phyloP scores from a whole-genome alignment of 2,329 filamentous ascomycete species.

The Neurospora sp. region DNA sequence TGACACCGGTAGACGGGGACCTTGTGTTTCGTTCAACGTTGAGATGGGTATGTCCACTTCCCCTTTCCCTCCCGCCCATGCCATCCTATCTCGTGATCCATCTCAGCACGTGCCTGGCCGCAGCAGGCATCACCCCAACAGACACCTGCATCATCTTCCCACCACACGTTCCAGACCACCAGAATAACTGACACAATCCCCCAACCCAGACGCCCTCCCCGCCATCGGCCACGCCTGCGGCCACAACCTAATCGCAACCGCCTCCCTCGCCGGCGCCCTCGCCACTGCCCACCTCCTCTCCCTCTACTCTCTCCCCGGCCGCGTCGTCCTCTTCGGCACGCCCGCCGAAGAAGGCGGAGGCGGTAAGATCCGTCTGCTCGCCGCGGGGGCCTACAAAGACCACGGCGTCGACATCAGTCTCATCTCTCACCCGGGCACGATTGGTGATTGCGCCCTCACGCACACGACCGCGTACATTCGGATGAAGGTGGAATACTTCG shows the following conservation, averaged over 20 bases:
- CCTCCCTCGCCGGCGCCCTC: conserved; percentile 36
- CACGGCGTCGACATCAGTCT: conserved; percentile 28
- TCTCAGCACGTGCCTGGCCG: neutral
- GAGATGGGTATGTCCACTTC: conserved; percentile 29
- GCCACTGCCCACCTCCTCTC: conserved; percentile 35
- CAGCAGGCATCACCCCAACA: neutral
- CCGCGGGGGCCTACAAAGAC: conserved; percentile 34
- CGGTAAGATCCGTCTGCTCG: conserved; percentile 36
- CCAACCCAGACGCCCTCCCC: conserved; percentile 33
- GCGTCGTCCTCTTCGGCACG: conserved; percentile 40
- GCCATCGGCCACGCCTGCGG: conserved; percentile 44
- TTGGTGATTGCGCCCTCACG: conserved; percentile 35
- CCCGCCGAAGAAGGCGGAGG: conserved; percentile 44
- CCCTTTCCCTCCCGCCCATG: neutral
- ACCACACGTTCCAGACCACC: neutral
- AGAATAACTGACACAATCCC: neutral
- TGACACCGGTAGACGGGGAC: conserved; percentile 34
- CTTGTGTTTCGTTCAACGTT: conserved; percentile 35
- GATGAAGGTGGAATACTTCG: conserved; percentile 42
- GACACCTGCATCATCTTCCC: too few relatives aligned
- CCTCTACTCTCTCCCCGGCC: conserved; percentile 30
- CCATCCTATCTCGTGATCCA: neutral
- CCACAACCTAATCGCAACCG: conserved; percentile 43
- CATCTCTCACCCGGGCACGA: conserved; percentile 33
- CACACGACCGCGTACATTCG: conserved; percentile 40